Base-by-base conservation (phyloP, 2,329 filamentous ascomycete species). In the Gaeumannomyces sp. region DNA sequence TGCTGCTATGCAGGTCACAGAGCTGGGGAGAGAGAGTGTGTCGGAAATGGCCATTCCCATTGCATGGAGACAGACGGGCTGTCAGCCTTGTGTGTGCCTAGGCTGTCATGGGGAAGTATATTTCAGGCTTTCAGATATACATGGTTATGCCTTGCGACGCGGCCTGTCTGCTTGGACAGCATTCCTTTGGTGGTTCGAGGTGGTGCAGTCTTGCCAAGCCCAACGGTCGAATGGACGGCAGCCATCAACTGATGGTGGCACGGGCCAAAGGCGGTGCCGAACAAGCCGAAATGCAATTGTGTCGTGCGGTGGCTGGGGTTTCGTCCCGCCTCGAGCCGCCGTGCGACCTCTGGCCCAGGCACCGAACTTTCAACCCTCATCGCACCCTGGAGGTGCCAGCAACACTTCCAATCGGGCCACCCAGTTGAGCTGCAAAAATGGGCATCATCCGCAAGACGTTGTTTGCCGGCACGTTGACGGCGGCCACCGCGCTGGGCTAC, bases 371-470 rank as follows among this genome's bases (percentile, higher is more conserved):
- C 45, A 25, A 11, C 22, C 22, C 38, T 22, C 16, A 50, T 50
- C 45, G 45, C 19, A 2, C 45, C 8, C 45, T 53, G 45, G 45
- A 8, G 45, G 45, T 25, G 22, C 19, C 45, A n/a, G 45, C 45
- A n/a, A 53, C 45, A 25, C 45, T 25, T 2, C 45, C 11, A 31
- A 64, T 10, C 27, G 38, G 7, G n/a, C 22, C 29, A 6, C 45
- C 16, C 22, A 38, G 5, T 60, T 10, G 35, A 38, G 13, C 10
- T 38, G 38, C 38, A 7, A 72, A 60, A n/a, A 87, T 86, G 84
- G 83, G 83, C n/a, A 71, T 86, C 68, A 74, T 85, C 63, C 77
- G 76, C 56, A 79, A 81, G 68, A 75, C 81, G 3, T 68, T 81
- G 61, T 76, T 79, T 66, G 77, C 77, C 6, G 79, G 79, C 64